Evolutionary conservation across 805 yeast species (phyloP).

Genomic region (Tetrapisispora namnaoensis): DNA sequence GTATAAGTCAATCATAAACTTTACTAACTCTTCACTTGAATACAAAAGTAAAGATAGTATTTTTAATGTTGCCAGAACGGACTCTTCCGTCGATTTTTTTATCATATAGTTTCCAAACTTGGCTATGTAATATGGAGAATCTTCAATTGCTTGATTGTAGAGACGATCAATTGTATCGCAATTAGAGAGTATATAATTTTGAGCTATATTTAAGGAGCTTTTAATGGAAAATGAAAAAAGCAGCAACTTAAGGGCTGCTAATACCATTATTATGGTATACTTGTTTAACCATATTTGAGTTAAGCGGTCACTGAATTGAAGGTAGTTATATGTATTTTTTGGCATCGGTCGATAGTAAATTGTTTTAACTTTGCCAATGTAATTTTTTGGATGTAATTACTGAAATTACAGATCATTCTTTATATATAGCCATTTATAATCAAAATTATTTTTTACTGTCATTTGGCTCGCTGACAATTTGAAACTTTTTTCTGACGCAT

Average conservation of each 20-base stretch:
- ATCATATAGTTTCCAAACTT: slow-evolving; percentile 44
- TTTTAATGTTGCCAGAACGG: slow-evolving; percentile 38
- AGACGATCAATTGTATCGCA: slow-evolving; percentile 40
- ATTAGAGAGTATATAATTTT: slow-evolving; percentile 31
- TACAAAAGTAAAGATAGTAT: slow-evolving; percentile 40
- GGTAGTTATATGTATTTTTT: slow-evolving; percentile 22
- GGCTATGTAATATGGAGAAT: slow-evolving; percentile 51
- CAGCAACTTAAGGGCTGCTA: slow-evolving; percentile 51
- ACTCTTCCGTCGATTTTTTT: slow-evolving; percentile 36
- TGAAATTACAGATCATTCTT: not conserved
- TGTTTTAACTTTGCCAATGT: not conserved
- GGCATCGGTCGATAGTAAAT: not conserved
- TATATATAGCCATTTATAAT: too few relatives aligned
- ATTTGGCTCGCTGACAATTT: not conserved
- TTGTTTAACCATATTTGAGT: slow-evolving; percentile 62
- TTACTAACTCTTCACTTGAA: slow-evolving; percentile 47
- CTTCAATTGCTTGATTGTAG: slow-evolving; percentile 27
- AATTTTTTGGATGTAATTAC: too few relatives aligned
- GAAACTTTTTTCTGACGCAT: not conserved
- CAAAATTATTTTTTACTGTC: not conserved
- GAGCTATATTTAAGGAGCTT: slow-evolving; percentile 34
- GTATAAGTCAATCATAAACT: slow-evolving; percentile 60
- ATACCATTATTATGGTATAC: slow-evolving; percentile 43
- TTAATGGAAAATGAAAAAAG: slow-evolving; percentile 44
- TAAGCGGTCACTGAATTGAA: slow-evolving; percentile 42